Evolutionary conservation across 140 eudicot genomes (phyloP).

Genomic region (Erigeron philadelphicus): DNA sequence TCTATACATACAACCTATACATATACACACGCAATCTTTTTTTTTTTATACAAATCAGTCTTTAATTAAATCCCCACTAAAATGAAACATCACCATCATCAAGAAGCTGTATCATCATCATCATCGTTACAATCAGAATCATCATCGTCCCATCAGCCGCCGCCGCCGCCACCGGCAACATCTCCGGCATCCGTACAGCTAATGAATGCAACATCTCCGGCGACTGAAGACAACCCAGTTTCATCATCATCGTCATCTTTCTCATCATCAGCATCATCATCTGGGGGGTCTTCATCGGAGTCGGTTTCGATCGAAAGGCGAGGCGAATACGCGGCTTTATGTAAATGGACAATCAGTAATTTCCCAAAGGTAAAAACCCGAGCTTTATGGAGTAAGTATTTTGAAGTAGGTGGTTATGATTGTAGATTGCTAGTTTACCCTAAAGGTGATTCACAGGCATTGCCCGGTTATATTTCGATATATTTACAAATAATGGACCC

Average conservation of each 20-base stretch:
- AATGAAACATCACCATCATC: slow-evolving; percentile 20
- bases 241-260: slow-evolving; percentile 32
- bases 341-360: slow-evolving; percentile 73
- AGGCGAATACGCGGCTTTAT: slow-evolving; percentile 69
- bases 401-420: slow-evolving; percentile 96
- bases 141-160: slow-evolving; percentile 25
- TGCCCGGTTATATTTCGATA: slow-evolving; percentile 78
- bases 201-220: slow-evolving; percentile 38
- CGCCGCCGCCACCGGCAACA: slow-evolving; percentile 28
- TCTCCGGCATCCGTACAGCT: slow-evolving; percentile 30
- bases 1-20: no score
- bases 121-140: slow-evolving; percentile 15
- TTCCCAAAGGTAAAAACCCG: slow-evolving; percentile 71
- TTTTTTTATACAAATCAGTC: no score
- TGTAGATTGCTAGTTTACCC: slow-evolving; percentile 74
- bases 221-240: slow-evolving; percentile 33
- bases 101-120: slow-evolving; percentile 27
- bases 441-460: slow-evolving; percentile 88
- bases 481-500: slow-evolving; percentile 94
- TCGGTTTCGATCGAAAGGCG: slow-evolving; percentile 71
- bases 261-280: slow-evolving; percentile 25
- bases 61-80: no score
- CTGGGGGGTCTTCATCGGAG: slow-evolving; percentile 37
- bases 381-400: slow-evolving; percentile 93
- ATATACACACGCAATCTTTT: no score